Evolutionary conservation across 2,329 filamentous ascomycete species (phyloP).

Genomic region (Hansfordia pulvinata): DNA sequence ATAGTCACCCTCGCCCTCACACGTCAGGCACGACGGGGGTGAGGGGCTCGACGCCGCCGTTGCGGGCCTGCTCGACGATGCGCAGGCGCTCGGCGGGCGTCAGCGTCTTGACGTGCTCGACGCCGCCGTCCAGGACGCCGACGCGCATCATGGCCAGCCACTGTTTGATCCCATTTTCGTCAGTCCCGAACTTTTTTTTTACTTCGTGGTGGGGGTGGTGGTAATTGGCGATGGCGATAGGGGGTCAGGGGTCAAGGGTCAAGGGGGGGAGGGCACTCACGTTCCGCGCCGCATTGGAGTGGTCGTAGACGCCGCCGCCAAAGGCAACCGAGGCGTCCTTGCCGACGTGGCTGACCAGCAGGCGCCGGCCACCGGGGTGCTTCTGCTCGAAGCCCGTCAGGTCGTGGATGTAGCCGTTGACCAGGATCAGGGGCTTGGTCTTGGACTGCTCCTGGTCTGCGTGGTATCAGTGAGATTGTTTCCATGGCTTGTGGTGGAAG

Average conservation of each 20-base stretch:
- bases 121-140: conserved; percentile 1
- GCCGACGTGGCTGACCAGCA: not conserved
- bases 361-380: not conserved
- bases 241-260: too few relatives aligned
- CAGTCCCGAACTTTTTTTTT: too few relatives aligned
- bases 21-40: too few relatives aligned
- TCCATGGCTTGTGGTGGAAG: too few relatives aligned
- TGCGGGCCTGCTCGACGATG: not conserved
- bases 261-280: too few relatives aligned
- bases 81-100: not conserved
- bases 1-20: too few relatives aligned
- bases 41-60: not conserved
- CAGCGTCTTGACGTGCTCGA: conserved; percentile 1
- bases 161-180: too few relatives aligned
- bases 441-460: not conserved
- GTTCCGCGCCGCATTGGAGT: conserved; percentile 1
- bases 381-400: conserved; percentile 1
- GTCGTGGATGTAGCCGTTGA: conserved; percentile 1
- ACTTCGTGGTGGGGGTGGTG: too few relatives aligned
- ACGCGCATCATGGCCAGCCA: conserved; percentile 1
- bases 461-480: too few relatives aligned
- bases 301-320: conserved; percentile 1
- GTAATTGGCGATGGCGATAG: too few relatives aligned
- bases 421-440: not conserved
- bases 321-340: conserved; percentile 1